Conservation (phyloP, 148 eudicot genomes). For the Polygonum maritimum region DNA sequence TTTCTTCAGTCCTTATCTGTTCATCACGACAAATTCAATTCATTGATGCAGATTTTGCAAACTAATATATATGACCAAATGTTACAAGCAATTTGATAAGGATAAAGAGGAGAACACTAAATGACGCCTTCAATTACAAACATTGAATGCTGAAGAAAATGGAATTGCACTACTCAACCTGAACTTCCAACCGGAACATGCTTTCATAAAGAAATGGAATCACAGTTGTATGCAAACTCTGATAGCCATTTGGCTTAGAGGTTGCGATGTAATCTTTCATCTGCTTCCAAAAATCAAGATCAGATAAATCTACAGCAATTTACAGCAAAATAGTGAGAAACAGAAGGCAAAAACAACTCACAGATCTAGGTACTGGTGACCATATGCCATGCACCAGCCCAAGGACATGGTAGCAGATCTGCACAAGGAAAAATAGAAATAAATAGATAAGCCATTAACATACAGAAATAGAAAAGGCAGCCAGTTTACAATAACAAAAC, state of each 20-base stretch:
- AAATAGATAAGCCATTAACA: background rate
- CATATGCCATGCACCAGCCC: constrained; percentile 95
- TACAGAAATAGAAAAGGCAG: background rate
- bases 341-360: constrained; percentile 30
- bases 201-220: constrained; percentile 98
- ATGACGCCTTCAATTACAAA: background rate
- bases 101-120: background rate
- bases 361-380: constrained; percentile 92
- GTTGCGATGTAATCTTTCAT: constrained; percentile 96
- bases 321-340: background rate
- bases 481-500: background rate
- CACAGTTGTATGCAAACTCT: constrained; percentile 96
- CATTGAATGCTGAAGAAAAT: background rate
- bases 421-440: constrained; percentile 18
- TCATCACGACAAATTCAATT: constrained; percentile 3
- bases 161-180: constrained; percentile 36
- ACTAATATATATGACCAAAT: background rate
- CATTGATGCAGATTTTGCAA: background rate
- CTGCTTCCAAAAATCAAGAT: constrained; percentile 30
- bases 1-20: constrained; percentile 95
- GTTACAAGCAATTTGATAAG: background rate
- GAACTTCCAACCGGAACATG: constrained; percentile 95
- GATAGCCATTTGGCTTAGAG: constrained; percentile 94
- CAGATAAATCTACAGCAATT: background rate
- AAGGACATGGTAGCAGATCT: constrained; percentile 95